phyloP scores from a whole-genome alignment of 768 basidiomycete genomes.

The Lactarius indigo region DNA sequence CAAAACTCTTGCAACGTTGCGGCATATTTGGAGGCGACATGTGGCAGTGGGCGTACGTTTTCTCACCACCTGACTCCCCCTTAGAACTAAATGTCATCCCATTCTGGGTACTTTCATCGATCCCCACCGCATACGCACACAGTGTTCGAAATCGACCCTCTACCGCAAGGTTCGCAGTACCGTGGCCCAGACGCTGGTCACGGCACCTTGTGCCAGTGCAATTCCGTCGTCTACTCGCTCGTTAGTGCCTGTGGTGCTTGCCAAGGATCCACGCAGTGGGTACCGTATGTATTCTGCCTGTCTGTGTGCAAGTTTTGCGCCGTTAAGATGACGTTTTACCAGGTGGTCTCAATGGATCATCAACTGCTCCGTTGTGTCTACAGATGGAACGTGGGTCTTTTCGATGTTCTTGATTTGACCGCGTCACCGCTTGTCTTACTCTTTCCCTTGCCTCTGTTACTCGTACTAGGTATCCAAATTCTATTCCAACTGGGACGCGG shows the following conservation, averaged over 20 bases:
- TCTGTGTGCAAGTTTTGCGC: background rate
- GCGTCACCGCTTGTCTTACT: background rate
- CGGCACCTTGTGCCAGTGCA: background rate
- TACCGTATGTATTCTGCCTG: background rate
- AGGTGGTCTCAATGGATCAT: slow-evolving; percentile 7
- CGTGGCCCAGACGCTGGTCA: background rate
- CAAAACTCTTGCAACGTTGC: slow-evolving; percentile 15
- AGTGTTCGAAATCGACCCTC: background rate
- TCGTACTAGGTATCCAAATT: background rate
- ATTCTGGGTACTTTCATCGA: background rate
- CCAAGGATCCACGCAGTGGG: background rate
- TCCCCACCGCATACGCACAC: background rate
- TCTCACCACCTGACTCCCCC: background rate
- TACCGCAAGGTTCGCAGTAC: background rate
- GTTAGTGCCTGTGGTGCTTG: slow-evolving; percentile 5
- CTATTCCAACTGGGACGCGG: background rate
- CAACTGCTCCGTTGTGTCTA: background rate
- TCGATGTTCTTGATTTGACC: background rate
- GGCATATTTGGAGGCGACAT: background rate
- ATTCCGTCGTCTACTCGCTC: slow-evolving; percentile 8
- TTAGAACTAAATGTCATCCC: background rate
- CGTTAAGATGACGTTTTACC: background rate
- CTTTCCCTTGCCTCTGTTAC: background rate
- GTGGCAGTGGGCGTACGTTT: slow-evolving; percentile 6
- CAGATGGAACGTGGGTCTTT: background rate